Evolutionary conservation across 2,329 filamentous ascomycete genomes (phyloP).

Genomic region (Aspergillus fischeri): DNA sequence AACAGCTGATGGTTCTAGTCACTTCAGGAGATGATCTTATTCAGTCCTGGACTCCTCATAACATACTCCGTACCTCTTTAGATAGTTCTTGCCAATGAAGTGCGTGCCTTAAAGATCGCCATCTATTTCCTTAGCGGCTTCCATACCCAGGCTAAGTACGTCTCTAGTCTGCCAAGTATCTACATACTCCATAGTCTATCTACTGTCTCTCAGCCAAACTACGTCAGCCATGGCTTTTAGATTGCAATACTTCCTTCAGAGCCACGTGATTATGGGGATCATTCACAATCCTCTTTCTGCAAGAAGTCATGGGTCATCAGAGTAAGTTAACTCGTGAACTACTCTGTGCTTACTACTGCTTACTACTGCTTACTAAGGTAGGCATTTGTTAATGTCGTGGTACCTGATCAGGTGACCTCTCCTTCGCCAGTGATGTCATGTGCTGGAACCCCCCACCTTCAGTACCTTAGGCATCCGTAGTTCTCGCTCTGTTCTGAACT

Average conservation of each 20-base stretch:
- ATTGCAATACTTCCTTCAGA: neutral
- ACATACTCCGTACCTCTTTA: too few relatives aligned
- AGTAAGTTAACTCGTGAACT: too few relatives aligned
- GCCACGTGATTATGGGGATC: neutral
- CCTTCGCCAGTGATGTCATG: neutral
- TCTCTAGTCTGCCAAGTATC: too few relatives aligned
- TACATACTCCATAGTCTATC: too few relatives aligned
- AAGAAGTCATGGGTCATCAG: too few relatives aligned
- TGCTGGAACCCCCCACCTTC: neutral
- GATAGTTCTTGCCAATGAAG: neutral
- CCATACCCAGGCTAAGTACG: too few relatives aligned
- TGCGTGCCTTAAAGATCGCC: neutral
- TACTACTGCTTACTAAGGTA: neutral
- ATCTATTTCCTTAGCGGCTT: neutral
- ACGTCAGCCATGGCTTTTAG: neutral
- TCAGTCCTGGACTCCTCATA: neutral
- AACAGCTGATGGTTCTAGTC: too few relatives aligned
- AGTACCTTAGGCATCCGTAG: neutral
- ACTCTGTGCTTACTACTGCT: neutral
- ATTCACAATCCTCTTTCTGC: too few relatives aligned
- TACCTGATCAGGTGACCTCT: neutral
- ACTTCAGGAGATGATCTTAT: neutral
- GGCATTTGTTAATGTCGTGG: neutral
- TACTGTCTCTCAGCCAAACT: neutral
- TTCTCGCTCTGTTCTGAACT: neutral